Evolutionary conservation across 208 protist genomes (phyloP), one percentile per base, ranked within the genome.

Genomic region (Trypanosomatidae sp.): DNA sequence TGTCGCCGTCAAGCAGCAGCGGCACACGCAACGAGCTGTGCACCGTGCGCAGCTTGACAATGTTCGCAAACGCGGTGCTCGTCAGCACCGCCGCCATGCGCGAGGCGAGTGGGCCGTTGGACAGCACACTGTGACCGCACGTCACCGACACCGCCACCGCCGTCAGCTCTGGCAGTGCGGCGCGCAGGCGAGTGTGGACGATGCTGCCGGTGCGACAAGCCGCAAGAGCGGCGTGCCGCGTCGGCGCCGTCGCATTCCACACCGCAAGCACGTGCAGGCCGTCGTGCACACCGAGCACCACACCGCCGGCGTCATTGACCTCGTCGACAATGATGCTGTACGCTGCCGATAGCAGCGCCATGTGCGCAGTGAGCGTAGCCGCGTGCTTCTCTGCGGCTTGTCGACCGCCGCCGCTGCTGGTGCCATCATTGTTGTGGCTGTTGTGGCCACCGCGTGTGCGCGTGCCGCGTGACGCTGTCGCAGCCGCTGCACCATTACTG

Each of bases 111-210:
- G 4, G 8, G 28, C 28, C 8, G 21, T 55, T 53, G 19, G 45
- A 37, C 5, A 48, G 20, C n/a, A 55, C 24, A 46, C 54, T 25
- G 48, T 28, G 7, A 47, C 47, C 8, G 53, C 16, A 27, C 13
- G 10, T 20, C 43, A 35, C 30, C 11, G 11, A 35, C 30, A 35
- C n/a, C 11, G 11, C 11, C 11, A 35, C n/a, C 11, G 11, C 21
- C 4, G 7, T 6, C 26, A 55, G 6, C 8, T 37, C 13, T n/a
- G 38, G 8, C 5, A 52, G n/a, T 6, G 13, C 21, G 20, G 7
- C 16, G n/a, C 11, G 30, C n/a, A 35, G 30, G 11, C n/a, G 11
- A 35, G 11, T 11, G n/a, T n/a, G 30, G 11, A 35, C 30, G 11
- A 35, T 11, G 11, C n/a, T n/a, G n/a, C 30, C 30, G 30, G 30